These are phyloP conservation scores for Colletotrichum sp. DNA, from an alignment of 2,329 filamentous ascomycete genomes.

Conservation along the genomic window DNA sequence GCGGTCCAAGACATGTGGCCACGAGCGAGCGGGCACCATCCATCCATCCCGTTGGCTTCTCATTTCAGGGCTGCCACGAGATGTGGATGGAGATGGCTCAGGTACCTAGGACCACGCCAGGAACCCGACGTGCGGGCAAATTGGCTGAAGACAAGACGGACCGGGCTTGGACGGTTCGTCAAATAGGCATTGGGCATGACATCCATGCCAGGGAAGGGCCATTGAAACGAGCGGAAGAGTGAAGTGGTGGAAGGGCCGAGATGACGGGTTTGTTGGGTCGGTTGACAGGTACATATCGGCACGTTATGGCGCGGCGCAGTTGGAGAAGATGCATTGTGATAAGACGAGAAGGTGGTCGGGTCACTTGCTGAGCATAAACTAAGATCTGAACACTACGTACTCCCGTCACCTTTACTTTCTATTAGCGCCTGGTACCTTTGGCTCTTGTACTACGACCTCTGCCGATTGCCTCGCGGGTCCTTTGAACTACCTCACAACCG, in stretches of 20 bases:
- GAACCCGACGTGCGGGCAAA: not conserved
- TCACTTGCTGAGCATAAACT: not conserved
- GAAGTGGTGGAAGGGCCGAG: conserved; percentile 13
- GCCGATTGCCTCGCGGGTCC: not conserved
- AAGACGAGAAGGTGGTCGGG: not conserved
- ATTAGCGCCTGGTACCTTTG: not conserved
- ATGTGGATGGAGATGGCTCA: not conserved
- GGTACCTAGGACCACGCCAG: not conserved
- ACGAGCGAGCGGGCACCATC: not conserved
- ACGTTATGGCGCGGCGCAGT: not conserved
- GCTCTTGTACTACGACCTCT: not conserved
- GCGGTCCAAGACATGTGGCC: conserved; percentile 3
- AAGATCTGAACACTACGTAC: not conserved
- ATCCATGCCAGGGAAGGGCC: not conserved
- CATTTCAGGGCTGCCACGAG: not conserved
- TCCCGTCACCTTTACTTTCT: not conserved
- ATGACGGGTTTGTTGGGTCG: not conserved
- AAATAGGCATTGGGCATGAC: not conserved
- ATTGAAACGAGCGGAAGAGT: not conserved
- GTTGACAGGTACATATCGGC: conserved; percentile 2
- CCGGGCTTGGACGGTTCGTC: not conserved
- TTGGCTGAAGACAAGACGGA: conserved; percentile 1
- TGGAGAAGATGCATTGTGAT: not conserved
- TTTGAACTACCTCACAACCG: not conserved
- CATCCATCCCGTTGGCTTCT: not conserved